phyloP scores from a whole-genome alignment of 495 filamentous ascomycete species.

The Daldinia concentrica region DNA sequence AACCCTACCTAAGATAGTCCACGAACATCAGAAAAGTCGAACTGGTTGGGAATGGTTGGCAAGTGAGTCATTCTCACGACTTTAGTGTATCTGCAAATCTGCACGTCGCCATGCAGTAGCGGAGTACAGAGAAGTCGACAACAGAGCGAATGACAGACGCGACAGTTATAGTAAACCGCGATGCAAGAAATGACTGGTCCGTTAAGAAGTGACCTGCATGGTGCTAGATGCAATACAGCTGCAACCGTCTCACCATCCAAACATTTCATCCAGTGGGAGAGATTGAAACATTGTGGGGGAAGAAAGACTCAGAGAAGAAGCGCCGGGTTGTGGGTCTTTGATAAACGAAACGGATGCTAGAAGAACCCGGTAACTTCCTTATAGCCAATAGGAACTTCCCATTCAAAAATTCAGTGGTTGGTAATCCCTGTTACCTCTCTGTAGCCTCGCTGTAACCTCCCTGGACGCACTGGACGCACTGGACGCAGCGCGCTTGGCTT shows the following conservation, averaged over 20 bases:
- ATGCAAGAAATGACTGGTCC: slow-evolving; percentile 44
- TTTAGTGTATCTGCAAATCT: slow-evolving; percentile 42
- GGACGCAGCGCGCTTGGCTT: slow-evolving; percentile 39
- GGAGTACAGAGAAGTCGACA: slow-evolving; percentile 36
- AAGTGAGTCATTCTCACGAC: slow-evolving; percentile 46
- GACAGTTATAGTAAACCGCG: slow-evolving; percentile 41
- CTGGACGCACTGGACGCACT: background rate
- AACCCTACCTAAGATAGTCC: slow-evolving; percentile 9
- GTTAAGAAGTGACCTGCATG: slow-evolving; percentile 35
- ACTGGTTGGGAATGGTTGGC: slow-evolving; percentile 44
- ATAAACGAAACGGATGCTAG: slow-evolving; percentile 12
- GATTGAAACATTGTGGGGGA: slow-evolving; percentile 40
- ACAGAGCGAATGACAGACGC: slow-evolving; percentile 42
- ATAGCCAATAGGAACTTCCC: slow-evolving; percentile 34
- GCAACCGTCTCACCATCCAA: slow-evolving; percentile 44
- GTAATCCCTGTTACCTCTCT: slow-evolving; percentile 1
- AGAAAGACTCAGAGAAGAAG: slow-evolving; percentile 21
- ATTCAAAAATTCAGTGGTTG: slow-evolving; percentile 40
- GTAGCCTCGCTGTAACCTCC: background rate
- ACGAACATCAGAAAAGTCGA: slow-evolving; percentile 44
- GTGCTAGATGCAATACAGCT: slow-evolving; percentile 37
- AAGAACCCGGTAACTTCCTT: slow-evolving; percentile 10
- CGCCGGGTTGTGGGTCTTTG: slow-evolving; percentile 27
- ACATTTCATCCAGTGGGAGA: slow-evolving; percentile 39
- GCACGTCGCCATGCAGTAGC: slow-evolving; percentile 44